Percentiles rank a stretch among this genome's conserved stretches.
phyloP scores from a whole-genome alignment of 352 stramenopile species.

The Globisporangium nodosum region DNA sequence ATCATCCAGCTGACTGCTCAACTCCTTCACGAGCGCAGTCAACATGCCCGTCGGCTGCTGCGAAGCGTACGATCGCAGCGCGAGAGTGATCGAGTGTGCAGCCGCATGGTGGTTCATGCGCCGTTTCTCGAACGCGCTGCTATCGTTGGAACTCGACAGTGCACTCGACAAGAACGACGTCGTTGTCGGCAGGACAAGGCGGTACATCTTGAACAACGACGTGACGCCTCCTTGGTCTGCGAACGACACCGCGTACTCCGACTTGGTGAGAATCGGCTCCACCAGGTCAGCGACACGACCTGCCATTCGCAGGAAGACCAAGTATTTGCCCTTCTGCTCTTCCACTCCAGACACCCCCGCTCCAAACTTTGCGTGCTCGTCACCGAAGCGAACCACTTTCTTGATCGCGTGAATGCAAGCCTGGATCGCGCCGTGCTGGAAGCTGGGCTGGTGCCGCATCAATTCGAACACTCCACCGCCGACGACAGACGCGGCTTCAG shows the following conservation, averaged over 20 bases:
- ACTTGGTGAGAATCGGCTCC: constrained; percentile 93
- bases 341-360: background rate
- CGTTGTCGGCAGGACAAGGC: constrained; percentile 78
- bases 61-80: constrained; percentile 84
- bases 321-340: constrained; percentile 14
- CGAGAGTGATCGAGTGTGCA: constrained; percentile 82
- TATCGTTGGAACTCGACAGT: constrained; percentile 11
- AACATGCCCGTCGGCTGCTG: constrained; percentile 86
- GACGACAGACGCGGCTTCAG: constrained; percentile 91
- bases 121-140: background rate
- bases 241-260: constrained; percentile 91
- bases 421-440: constrained; percentile 83
- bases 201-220: constrained; percentile 86
- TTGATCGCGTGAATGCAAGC: constrained; percentile 88
- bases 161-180: constrained; percentile 74
- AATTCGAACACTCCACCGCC: constrained; percentile 94
- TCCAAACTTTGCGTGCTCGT: constrained; percentile 31
- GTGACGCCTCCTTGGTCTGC: constrained; percentile 87
- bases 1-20: constrained; percentile 46
- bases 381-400: constrained; percentile 81
- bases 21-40: constrained; percentile 50
- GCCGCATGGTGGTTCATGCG: constrained; percentile 84
- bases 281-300: constrained; percentile 90
- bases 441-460: constrained; percentile 91
- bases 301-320: constrained; percentile 53